Evolutionary conservation across 352 stramenopile species (phyloP).

Genomic region (Thalassiosira hispida): DNA sequence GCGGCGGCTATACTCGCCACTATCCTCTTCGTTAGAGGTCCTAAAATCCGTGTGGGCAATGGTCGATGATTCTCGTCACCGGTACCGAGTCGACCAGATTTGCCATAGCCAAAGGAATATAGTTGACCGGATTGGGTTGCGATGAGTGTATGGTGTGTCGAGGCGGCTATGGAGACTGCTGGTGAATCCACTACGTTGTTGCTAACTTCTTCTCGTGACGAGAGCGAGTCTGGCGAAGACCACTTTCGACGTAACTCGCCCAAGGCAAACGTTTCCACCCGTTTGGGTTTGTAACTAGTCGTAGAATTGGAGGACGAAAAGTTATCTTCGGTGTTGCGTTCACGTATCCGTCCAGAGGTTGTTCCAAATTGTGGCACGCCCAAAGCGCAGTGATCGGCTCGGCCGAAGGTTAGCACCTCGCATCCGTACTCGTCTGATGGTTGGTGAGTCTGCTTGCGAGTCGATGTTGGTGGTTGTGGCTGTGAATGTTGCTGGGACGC

Average conservation of each 20-base stretch:
- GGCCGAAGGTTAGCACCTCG: slow-evolving; percentile 82
- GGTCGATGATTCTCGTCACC: slow-evolving; percentile 70
- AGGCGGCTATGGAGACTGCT: slow-evolving; percentile 68
- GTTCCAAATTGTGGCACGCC: slow-evolving; percentile 62
- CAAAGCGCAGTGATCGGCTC: slow-evolving; percentile 69
- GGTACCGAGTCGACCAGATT: slow-evolving; percentile 72
- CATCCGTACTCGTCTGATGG: slow-evolving; percentile 60
- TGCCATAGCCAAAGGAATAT: slow-evolving; percentile 82
- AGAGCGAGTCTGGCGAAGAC: slow-evolving; percentile 13
- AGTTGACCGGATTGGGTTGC: slow-evolving; percentile 67
- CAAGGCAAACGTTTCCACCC: slow-evolving; percentile 75
- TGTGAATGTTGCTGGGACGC: neutral
- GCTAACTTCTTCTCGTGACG: slow-evolving; percentile 25
- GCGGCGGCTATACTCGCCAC: slow-evolving; percentile 75
- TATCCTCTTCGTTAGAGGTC: slow-evolving; percentile 50
- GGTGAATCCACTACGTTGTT: slow-evolving; percentile 51
- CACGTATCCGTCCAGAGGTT: slow-evolving; percentile 10
- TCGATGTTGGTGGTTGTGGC: neutral
- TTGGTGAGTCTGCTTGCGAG: neutral
- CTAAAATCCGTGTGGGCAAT: slow-evolving; percentile 68
- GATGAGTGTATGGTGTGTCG: slow-evolving; percentile 79
- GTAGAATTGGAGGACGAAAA: neutral
- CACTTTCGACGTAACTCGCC: slow-evolving; percentile 45
- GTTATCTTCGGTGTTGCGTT: slow-evolving; percentile 1
- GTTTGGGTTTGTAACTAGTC: slow-evolving; percentile 43